These are phyloP conservation scores for Cystoisospora suis DNA, from an alignment of 169 alveolate genomes.

Conservation along the genomic window DNA sequence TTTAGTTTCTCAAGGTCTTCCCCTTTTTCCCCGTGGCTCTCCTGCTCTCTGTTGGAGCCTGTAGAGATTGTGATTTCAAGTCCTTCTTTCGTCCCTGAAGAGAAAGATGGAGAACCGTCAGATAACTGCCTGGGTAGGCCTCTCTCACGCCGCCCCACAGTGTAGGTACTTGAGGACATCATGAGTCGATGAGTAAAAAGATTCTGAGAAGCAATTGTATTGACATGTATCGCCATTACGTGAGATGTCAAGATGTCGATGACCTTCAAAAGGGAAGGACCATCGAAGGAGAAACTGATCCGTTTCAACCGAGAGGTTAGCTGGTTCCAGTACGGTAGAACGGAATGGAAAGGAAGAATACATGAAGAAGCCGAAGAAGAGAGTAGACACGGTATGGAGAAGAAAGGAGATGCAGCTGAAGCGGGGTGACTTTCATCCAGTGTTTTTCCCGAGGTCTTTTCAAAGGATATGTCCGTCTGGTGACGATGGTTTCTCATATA, in stretches of 20 bases:
- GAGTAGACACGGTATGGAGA: neutral
- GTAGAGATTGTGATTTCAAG: neutral
- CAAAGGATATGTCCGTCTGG: too few species aligned
- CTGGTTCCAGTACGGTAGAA: neutral
- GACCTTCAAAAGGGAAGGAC: neutral
- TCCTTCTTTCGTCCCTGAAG: neutral
- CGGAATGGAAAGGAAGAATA: neutral
- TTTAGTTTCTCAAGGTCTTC: neutral
- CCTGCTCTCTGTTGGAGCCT: neutral
- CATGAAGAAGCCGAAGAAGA: neutral
- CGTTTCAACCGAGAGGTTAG: neutral
- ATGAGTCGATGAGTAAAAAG: neutral
- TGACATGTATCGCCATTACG: too few species aligned
- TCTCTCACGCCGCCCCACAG: neutral
- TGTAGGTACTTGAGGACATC: neutral
- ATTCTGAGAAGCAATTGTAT: too few species aligned
- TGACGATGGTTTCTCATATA: too few species aligned
- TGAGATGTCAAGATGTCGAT: neutral
- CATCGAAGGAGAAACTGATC: constrained; percentile 8
- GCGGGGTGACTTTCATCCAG: too few species aligned
- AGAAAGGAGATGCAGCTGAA: neutral
- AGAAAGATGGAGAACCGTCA: neutral
- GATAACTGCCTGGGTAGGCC: neutral
- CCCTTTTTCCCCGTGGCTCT: neutral
- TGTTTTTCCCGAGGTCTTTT: too few species aligned